phyloP scores from a whole-genome alignment of 2,329 filamentous ascomycete species.

The Cladophialophora exuberans region DNA sequence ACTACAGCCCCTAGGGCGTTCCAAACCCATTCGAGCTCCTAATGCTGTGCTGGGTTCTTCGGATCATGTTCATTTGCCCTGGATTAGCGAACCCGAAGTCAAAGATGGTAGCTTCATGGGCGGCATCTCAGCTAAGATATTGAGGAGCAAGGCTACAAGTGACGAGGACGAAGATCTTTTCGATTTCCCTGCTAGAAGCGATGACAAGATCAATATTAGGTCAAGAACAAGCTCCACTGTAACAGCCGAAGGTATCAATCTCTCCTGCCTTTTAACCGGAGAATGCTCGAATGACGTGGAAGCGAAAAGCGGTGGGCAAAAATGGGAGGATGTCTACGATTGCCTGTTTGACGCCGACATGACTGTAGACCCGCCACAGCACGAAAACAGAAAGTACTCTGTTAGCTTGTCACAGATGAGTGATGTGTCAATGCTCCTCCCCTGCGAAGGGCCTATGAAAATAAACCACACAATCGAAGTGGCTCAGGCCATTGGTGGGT shows the following conservation, averaged over 20 bases:
- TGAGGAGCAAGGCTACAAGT: not conserved
- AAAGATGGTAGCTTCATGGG: not conserved
- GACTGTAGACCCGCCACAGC: not conserved
- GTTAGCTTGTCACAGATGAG: conserved; percentile 18
- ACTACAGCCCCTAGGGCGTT: conserved; percentile 17
- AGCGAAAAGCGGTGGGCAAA: not conserved
- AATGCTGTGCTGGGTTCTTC: not conserved
- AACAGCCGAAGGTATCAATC: conserved; percentile 10
- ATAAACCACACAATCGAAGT: conserved; percentile 7
- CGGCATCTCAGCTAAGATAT: not conserved
- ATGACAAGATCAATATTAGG: conserved; percentile 8
- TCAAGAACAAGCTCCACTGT: conserved; percentile 1
- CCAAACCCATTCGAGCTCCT: not conserved
- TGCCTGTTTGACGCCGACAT: not conserved
- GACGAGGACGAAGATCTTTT: conserved; percentile 6
- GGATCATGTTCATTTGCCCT: not conserved
- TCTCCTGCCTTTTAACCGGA: not conserved
- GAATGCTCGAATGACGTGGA: conserved; percentile 2
- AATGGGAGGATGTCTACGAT: not conserved
- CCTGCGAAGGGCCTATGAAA: conserved; percentile 15
- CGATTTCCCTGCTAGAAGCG: conserved; percentile 3
- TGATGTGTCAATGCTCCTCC: conserved; percentile 29
- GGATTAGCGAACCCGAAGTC: not conserved
- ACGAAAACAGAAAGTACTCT: conserved; percentile 16
- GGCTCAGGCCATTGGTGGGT: conserved; percentile 18